Conservation (phyloP, 208 protist species). For the Crithidia expoeki region DNA sequence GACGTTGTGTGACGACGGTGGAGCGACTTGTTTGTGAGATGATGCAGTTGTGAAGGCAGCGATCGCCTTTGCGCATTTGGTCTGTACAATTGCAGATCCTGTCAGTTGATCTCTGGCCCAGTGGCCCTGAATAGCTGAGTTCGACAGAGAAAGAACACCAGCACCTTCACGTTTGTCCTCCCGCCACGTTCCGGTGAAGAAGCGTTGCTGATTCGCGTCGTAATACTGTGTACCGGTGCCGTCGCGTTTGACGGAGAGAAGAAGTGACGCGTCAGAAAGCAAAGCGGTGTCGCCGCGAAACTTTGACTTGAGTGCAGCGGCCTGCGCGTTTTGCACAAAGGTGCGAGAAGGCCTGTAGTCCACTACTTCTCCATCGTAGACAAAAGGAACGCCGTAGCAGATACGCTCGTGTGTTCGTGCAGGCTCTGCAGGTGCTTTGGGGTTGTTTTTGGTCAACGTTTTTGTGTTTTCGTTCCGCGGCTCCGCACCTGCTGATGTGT, state of each 20-base stretch:
- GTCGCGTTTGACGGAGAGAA: slow-evolving; percentile 26
- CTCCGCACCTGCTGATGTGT: not conserved
- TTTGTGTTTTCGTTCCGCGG: not conserved
- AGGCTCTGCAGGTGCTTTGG: not conserved
- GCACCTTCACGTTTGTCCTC: slow-evolving; percentile 50
- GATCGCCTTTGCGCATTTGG: slow-evolving; percentile 19
- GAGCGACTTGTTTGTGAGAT: not conserved
- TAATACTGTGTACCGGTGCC: slow-evolving; percentile 44
- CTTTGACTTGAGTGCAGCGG: not conserved
- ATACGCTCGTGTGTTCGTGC: not conserved
- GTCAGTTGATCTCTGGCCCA: slow-evolving; percentile 50
- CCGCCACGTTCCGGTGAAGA: slow-evolving; percentile 61
- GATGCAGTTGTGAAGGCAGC: slow-evolving; percentile 2
- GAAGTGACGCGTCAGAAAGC: not conserved
- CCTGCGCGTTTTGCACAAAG: slow-evolving; percentile 6
- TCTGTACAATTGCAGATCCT: slow-evolving; percentile 30
- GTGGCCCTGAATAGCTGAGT: slow-evolving; percentile 45
- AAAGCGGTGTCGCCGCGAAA: not conserved
- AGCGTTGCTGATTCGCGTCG: slow-evolving; percentile 30
- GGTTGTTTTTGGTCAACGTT: not conserved
- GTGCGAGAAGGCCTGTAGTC: slow-evolving; percentile 12
- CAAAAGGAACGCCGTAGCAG: slow-evolving; percentile 27
- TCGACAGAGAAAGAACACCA: slow-evolving; percentile 56
- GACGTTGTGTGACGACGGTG: not conserved
- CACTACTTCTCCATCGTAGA: slow-evolving; percentile 34